Conservation (phyloP, 495 filamentous ascomycete species). For the Entonaema liquescens region DNA sequence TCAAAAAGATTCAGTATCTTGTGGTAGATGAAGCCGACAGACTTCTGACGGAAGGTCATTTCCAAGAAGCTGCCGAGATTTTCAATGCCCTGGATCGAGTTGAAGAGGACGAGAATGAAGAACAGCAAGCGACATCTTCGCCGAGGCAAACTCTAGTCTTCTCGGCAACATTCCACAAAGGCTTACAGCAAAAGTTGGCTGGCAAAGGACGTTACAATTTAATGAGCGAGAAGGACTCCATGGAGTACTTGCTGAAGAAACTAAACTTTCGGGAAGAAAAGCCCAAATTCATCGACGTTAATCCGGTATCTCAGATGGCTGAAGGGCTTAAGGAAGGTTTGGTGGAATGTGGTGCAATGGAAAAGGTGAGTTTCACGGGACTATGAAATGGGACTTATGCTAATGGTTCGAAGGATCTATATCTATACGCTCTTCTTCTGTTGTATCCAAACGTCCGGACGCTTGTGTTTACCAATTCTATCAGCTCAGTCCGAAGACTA, state of each 20-base stretch:
- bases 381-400: conserved; percentile 5
- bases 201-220: conserved; percentile 75
- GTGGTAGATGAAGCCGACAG: conserved; percentile 96
- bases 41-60: conserved; percentile 89
- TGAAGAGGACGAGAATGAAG: conserved; percentile 50
- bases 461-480: conserved; percentile 94
- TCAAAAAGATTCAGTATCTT: conserved; percentile 78
- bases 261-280: conserved; percentile 83
- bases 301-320: conserved; percentile 87
- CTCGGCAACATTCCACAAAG: conserved; percentile 93
- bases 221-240: conserved; percentile 77
- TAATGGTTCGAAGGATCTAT: conserved; percentile 71
- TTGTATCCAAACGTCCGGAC: conserved; percentile 81
- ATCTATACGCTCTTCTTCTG: conserved; percentile 86
- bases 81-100: conserved; percentile 74
- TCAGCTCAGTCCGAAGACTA: conserved; percentile 88
- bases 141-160: conserved; percentile 92
- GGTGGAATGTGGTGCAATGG: conserved; percentile 87
- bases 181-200: conserved; percentile 86
- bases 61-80: conserved; percentile 91
- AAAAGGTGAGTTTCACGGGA: conserved; percentile 69
- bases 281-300: conserved; percentile 92
- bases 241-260: conserved; percentile 91
- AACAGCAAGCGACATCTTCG: conserved; percentile 34
- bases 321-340: conserved; percentile 85